Evolutionary conservation across 768 basidiomycete genomes (phyloP).

Genomic region (Phlegmacium glaucopus): DNA sequence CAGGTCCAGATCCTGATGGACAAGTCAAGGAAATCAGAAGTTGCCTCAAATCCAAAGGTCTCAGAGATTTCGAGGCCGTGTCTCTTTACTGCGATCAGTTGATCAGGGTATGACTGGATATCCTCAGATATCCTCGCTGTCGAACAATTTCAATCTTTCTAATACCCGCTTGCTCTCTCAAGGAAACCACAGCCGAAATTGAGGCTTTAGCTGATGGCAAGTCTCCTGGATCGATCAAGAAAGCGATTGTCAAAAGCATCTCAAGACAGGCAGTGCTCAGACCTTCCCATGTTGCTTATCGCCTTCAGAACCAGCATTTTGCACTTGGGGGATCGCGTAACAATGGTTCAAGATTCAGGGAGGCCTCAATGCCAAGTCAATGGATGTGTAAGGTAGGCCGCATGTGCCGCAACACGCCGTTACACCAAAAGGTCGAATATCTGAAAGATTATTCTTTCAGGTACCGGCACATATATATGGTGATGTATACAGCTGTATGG

Average conservation of each 20-base stretch:
- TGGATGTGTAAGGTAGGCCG: no score
- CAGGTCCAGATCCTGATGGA: no score
- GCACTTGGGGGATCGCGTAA: no score
- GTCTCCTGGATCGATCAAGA: constrained; percentile 44
- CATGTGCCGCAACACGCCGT: no score
- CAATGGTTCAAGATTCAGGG: no score
- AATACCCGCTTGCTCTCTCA: constrained; percentile 1
- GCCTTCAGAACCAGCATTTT: constrained; percentile 85
- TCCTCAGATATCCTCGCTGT: not conserved
- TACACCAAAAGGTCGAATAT: no score
- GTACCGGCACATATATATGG: no score
- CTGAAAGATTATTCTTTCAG: no score
- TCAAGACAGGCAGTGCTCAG: constrained; percentile 92
- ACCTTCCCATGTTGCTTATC: constrained; percentile 84
- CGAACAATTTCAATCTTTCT: not conserved
- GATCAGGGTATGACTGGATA: constrained; percentile 65
- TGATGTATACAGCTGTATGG: no score
- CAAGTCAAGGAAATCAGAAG: no score
- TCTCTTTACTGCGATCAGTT: constrained; percentile 91
- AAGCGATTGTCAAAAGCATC: no score
- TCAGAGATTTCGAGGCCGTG: constrained; percentile 89
- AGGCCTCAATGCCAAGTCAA: no score
- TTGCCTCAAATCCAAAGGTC: constrained; percentile 81
- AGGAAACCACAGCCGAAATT: constrained; percentile 79
- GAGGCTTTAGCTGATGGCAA: constrained; percentile 75